Conservation (phyloP, 768 basidiomycete genomes). For the Leccinum arenicola region DNA sequence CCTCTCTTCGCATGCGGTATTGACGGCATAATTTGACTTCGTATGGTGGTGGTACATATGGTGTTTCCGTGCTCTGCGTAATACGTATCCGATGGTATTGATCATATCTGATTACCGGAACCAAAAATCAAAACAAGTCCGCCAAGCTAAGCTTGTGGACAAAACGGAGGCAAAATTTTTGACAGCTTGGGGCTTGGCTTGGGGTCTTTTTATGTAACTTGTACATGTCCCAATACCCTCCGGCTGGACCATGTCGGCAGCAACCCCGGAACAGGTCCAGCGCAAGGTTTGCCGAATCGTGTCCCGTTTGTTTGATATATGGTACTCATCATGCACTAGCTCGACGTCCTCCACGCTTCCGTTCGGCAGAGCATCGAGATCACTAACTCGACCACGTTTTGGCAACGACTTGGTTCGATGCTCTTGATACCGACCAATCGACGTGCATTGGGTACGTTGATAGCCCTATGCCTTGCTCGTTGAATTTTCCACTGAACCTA, state of each 20-base stretch:
- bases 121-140: too few species aligned
- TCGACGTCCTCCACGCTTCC: constrained; percentile 55
- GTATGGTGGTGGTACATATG: too few species aligned
- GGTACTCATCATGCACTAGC: constrained; percentile 29
- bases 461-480: not conserved
- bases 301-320: not conserved
- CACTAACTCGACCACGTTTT: constrained; percentile 57
- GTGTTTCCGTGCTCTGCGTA: too few species aligned
- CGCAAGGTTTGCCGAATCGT: constrained; percentile 44
- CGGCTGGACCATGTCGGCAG: constrained; percentile 26
- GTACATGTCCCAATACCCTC: too few species aligned
- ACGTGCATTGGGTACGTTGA: constrained; percentile 58
- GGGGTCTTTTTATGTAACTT: too few species aligned
- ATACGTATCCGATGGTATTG: too few species aligned
- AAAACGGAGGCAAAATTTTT: too few species aligned
- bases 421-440: constrained; percentile 56
- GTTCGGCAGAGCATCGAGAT: constrained; percentile 64
- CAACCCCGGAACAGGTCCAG: constrained; percentile 61
- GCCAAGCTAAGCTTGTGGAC: too few species aligned
- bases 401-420: constrained; percentile 54
- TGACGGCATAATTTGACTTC: too few species aligned
- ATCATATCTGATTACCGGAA: too few species aligned
- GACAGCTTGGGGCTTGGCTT: too few species aligned
- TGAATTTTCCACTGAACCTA: not conserved
- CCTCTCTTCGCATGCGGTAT: too few species aligned